phyloP scores from a whole-genome alignment of 2,329 filamentous ascomycete species.

The Xylariaceae sp. region DNA sequence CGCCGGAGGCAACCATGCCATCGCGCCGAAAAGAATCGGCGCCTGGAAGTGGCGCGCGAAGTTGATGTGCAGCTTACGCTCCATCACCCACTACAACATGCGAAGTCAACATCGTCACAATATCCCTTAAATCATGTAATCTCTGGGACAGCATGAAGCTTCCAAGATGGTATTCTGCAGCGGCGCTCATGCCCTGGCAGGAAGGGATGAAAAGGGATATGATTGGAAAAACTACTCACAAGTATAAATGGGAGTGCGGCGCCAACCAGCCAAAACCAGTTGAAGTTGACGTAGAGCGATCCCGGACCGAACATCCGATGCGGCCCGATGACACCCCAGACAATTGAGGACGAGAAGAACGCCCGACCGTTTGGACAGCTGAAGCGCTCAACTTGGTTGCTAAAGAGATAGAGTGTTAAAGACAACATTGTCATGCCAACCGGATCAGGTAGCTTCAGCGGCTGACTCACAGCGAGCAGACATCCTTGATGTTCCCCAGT shows the following conservation, averaged over 20 bases:
- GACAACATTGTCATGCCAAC: background rate
- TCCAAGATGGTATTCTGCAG: background rate
- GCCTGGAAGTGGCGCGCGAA: slow-evolving; percentile 48
- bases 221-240: background rate
- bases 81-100: slow-evolving; percentile 33
- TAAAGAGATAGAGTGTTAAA: slow-evolving; percentile 11
- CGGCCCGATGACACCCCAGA: slow-evolving; percentile 55
- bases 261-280: slow-evolving; percentile 52
- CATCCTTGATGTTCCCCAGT: slow-evolving; percentile 40
- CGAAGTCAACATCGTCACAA: background rate
- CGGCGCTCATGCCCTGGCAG: background rate
- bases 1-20: slow-evolving; percentile 51
- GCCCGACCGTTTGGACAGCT: slow-evolving; percentile 39
- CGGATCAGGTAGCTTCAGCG: slow-evolving; percentile 21
- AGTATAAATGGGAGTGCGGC: slow-evolving; percentile 43
- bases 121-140: background rate
- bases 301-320: slow-evolving; percentile 49
- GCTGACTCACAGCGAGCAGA: slow-evolving; percentile 35
- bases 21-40: slow-evolving; percentile 53
- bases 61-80: slow-evolving; percentile 38
- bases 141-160: no score
- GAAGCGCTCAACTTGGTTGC: slow-evolving; percentile 39
- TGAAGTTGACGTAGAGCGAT: slow-evolving; percentile 45
- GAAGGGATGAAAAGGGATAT: background rate
- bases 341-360: slow-evolving; percentile 48